Conservation (phyloP, 768 basidiomycete species). For the Lactarius hatsudake region DNA sequence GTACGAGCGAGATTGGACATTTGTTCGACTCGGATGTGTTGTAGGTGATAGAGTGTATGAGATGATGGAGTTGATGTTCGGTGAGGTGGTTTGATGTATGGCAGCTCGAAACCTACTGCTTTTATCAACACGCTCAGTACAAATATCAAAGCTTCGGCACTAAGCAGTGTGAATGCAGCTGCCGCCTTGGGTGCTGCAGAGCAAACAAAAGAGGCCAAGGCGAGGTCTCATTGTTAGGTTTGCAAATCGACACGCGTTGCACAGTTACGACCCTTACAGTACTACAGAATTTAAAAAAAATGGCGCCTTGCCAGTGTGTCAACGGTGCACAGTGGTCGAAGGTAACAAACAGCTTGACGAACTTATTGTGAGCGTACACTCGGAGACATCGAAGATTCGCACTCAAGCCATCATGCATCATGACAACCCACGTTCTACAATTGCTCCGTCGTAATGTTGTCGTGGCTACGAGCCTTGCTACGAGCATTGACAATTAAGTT, state of each 20-base stretch:
- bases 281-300: too few species aligned
- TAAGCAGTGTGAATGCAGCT: neutral
- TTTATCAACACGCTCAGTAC: neutral
- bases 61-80: neutral
- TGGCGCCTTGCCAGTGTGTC: too few species aligned
- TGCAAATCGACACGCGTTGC: neutral
- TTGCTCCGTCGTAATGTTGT: neutral
- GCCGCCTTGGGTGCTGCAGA: neutral
- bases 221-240: neutral
- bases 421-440: neutral
- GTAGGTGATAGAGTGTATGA: too few species aligned
- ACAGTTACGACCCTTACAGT: neutral
- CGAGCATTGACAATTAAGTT: neutral
- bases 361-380: neutral
- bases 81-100: neutral
- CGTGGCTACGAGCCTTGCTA: neutral
- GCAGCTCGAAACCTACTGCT: neutral
- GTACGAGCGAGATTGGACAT: slow-evolving; percentile 6
- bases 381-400: neutral
- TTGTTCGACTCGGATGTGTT: neutral
- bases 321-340: neutral
- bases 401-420: neutral
- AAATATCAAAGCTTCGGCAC: neutral
- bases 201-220: neutral
- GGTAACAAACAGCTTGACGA: neutral